Evolutionary conservation across 768 basidiomycete species (phyloP).

Genomic region (Tulasnella sp.): DNA sequence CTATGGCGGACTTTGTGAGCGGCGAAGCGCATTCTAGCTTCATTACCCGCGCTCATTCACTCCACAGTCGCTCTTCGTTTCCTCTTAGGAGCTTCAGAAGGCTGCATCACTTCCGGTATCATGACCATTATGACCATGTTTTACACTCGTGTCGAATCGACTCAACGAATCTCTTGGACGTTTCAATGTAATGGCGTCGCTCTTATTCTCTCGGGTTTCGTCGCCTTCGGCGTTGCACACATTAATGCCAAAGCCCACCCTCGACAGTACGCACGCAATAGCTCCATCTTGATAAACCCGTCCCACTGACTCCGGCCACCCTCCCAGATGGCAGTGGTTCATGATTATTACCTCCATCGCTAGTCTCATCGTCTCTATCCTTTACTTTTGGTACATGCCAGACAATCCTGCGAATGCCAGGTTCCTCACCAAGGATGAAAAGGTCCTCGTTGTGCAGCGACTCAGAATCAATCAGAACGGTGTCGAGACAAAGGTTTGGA

Average conservation of each 20-base stretch:
- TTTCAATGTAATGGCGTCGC: conserved; percentile 32
- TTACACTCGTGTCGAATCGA: conserved; percentile 28
- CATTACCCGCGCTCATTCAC: not conserved
- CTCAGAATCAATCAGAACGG: conserved; percentile 76
- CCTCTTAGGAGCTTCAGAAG: conserved; percentile 30
- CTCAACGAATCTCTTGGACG: conserved; percentile 29
- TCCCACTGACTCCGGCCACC: not conserved
- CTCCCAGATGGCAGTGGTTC: conserved; percentile 32
- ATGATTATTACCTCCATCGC: conserved; percentile 31
- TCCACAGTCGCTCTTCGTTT: conserved; percentile 29
- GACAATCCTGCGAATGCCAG: conserved; percentile 70
- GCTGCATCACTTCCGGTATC: conserved; percentile 29
- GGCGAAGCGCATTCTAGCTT: not conserved
- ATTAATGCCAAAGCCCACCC: conserved; percentile 20
- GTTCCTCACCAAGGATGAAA: conserved; percentile 65
- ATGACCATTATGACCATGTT: conserved; percentile 29
- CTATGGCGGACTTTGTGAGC: conserved; percentile 32
- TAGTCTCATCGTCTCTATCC: conserved; percentile 26
- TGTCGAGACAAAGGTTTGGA: conserved; percentile 74
- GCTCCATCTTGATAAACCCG: not conserved
- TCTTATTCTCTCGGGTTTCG: conserved; percentile 24
- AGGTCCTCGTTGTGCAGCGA: conserved; percentile 56
- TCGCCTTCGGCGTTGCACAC: conserved; percentile 28
- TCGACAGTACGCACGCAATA: not conserved
- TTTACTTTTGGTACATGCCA: conserved; percentile 50